Base-by-base conservation (phyloP, 2,329 filamentous ascomycete species). In the Beauveria asiatica region DNA sequence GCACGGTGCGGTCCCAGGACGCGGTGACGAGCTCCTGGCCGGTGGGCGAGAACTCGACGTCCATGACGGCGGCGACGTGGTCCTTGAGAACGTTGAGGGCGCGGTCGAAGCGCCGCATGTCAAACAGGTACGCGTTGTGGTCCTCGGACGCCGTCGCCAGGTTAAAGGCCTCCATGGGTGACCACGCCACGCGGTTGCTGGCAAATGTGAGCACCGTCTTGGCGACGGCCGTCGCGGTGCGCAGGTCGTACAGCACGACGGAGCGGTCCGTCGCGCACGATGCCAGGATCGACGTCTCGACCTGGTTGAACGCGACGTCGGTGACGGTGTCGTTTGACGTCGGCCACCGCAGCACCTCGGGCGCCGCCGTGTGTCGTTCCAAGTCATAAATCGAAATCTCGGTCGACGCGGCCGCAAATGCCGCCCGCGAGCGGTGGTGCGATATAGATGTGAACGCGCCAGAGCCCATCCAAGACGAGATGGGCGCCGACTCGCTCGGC, bases 111-210 rank as follows among this genome's bases (percentile, higher is more conserved):
- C 91, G 93, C 67, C 94, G 84, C 84, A 95, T 95, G 73, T 99
- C 94, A 69, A 99, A 99, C 62, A 97, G 83, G 64, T 79, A 79
- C 65, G 89, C 82, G 73, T 96, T 95, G 76, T 97, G 93, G 70
- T 97, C 94, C 78, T 99, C 94, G 67, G 89, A 95, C 13, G 90
- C 94, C 33, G 92, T 86, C 17, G 92, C 93, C 69, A 97, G 87
- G 76, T 97, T 96, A 80, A 96, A 96, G 8, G 92, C 89, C 73
- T 96, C 92, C 87, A 97, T 94, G 0, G 94, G 94, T 66, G 97
- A 97, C 91, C 93, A 99, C 48, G 88, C 82, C 57, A 97, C 81
- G 53, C 86, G 83, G 76, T 96, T 97, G 62, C 85, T 88, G 42
- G 92, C 85, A 66, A 99, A 88, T 57, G 84, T 89, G 65, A 97